Percentiles rank a stretch among this genome's conserved stretches.
Conservation (phyloP, 2,329 filamentous ascomycete genomes). For the Monosporascus sp. region DNA sequence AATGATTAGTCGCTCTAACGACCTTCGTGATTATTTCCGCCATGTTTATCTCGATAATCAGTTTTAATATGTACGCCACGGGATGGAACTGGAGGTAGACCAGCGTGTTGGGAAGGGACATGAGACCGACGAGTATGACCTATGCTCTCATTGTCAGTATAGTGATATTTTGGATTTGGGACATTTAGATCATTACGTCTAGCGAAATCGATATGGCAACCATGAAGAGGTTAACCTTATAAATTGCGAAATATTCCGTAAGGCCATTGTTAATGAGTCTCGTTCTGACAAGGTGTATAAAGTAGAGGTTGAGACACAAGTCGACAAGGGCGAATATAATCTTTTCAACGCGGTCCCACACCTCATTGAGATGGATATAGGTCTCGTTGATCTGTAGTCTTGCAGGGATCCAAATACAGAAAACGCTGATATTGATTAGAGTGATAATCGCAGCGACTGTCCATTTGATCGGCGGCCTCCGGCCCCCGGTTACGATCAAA, state of each 20-base stretch:
- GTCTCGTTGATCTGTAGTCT: slow-evolving; percentile 32
- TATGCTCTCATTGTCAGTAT: slow-evolving; percentile 1
- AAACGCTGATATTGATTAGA: slow-evolving; percentile 44
- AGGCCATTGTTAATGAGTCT: slow-evolving; percentile 40
- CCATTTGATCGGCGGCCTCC: slow-evolving; percentile 34
- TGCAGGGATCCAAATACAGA: slow-evolving; percentile 45
- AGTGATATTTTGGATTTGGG: no score
- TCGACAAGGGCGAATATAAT: slow-evolving; percentile 42
- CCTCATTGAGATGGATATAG: slow-evolving; percentile 36
- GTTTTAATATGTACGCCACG: slow-evolving; percentile 38
- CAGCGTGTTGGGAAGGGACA: slow-evolving; percentile 41
- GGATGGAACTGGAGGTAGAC: slow-evolving; percentile 44
- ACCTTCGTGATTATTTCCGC: slow-evolving; percentile 42
- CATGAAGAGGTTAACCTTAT: slow-evolving; percentile 40
- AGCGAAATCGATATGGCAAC: slow-evolving; percentile 39
- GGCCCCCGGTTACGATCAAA: slow-evolving; percentile 33
- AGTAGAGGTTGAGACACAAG: slow-evolving; percentile 40
- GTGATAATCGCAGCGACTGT: slow-evolving; percentile 34
- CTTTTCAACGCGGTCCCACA: slow-evolving; percentile 48
- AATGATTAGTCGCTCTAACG: slow-evolving; percentile 8
- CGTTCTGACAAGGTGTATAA: slow-evolving; percentile 37
- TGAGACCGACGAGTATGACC: slow-evolving; percentile 35
- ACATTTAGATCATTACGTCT: slow-evolving; percentile 26
- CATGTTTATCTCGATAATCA: slow-evolving; percentile 49
- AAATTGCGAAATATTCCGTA: slow-evolving; percentile 40